Percentiles rank a stretch among this genome's conserved stretches.
phyloP scores from a whole-genome alignment of 2,329 filamentous ascomycete genomes.

The Aureobasidium sp. region DNA sequence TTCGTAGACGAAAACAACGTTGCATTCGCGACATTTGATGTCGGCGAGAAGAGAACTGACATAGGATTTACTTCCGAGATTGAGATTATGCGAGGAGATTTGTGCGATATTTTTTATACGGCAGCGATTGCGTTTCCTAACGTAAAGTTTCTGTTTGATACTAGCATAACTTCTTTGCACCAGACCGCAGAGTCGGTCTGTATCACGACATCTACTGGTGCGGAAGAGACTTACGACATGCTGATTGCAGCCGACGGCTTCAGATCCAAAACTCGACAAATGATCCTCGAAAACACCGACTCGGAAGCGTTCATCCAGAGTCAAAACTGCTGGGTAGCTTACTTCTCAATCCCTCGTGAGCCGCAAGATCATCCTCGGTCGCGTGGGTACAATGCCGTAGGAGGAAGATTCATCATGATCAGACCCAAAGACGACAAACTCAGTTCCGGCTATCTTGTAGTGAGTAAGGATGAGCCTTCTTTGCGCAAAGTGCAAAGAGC shows the following conservation, averaged over 20 bases:
- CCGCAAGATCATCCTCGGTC: constrained; percentile 18
- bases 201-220: neutral
- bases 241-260: constrained; percentile 26
- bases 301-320: constrained; percentile 16
- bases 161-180: constrained; percentile 17
- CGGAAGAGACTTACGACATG: constrained; percentile 17
- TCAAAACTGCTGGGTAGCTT: constrained; percentile 21
- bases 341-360: constrained; percentile 24
- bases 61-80: constrained; percentile 41
- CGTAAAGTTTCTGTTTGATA: constrained; percentile 22
- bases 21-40: constrained; percentile 4
- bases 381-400: constrained; percentile 17
- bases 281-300: constrained; percentile 21
- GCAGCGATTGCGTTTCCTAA: constrained; percentile 19
- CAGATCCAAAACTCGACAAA: constrained; percentile 21
- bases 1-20: constrained; percentile 30
- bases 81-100: constrained; percentile 50
- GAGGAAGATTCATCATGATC: constrained; percentile 10
- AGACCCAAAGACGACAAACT: neutral
- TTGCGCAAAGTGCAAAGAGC: neutral
- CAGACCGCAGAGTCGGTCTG: constrained; percentile 3
- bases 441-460: neutral
- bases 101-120: constrained; percentile 39
- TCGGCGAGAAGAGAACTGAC: neutral
- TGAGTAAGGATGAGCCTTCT: neutral